Base-by-base conservation (phyloP, 2,329 filamentous ascomycete species). In the Scedosporium dehoogii region DNA sequence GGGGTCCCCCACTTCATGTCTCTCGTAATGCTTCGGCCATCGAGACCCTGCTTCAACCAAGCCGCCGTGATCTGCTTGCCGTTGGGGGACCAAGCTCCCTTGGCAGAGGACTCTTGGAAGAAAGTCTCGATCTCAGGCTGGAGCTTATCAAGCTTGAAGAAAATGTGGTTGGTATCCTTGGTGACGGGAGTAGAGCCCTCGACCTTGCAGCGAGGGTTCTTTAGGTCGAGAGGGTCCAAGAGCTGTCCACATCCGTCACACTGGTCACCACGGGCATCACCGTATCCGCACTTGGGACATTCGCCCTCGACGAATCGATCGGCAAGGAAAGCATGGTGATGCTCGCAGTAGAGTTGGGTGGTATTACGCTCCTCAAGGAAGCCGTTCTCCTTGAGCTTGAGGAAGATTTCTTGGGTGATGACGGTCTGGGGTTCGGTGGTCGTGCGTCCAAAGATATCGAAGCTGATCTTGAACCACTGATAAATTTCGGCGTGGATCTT, bases 371-470 rank as follows among this genome's bases (percentile, higher is more conserved):
- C 92, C 73, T 92, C 88, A 63, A 97, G 81, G 71, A 86, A 96
- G 29, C 90, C 91, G 69, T 96, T 96, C 66, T 94, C 83, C 77
- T 92, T 82, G n/a, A 99, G 84, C 73, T 92, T 87, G 62, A 81
- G 79, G 76, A 97, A 97, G 67, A 97, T 92, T 66, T 90, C 85
- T 76, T 97, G 94, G 9, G 92, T 90, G 69, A 99, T 97, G 67
- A 91, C 85, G 23, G 92, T 97, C 76, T 97, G 94, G 70, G 94
- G 85, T 62, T 84, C 76, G 18, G 93, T 97, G 3, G 92, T 91
- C 4, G 94, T 97, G 64, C 92, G 88, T 65, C 92, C 94, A 72
- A 97, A 99, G 75, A 92, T 88, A 76, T 97, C 93, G 72, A 97
- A 97, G 63, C 84, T 87, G 71, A 97, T 93, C 71, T 92, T 86